Conservation (phyloP, 805 yeast genomes). For the Lipomyces spencermartinsiae region DNA sequence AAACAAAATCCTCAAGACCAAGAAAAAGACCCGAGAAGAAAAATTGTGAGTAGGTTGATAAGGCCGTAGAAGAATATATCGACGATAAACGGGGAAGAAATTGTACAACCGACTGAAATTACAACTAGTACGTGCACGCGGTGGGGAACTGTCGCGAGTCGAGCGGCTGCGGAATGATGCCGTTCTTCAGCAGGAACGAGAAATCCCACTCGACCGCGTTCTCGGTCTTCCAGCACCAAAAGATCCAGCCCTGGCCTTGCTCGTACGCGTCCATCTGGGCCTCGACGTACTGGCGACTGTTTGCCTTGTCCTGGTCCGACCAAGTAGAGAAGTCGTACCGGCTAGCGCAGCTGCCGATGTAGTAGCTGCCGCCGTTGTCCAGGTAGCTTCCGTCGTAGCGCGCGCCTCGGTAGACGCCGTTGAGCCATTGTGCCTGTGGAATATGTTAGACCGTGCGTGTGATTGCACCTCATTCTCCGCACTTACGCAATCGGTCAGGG, state of each 20-base stretch:
- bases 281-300: slow-evolving; percentile 76
- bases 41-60: no score
- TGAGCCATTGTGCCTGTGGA: slow-evolving; percentile 70
- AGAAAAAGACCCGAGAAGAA: no score
- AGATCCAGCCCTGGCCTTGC: slow-evolving; percentile 80
- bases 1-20: no score
- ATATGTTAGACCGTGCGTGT: neutral
- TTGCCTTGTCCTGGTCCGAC: slow-evolving; percentile 60
- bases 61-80: no score
- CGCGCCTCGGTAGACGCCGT: slow-evolving; percentile 84
- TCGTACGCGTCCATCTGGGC: slow-evolving; percentile 90
- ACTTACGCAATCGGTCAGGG: slow-evolving; percentile 78
- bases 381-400: slow-evolving; percentile 72
- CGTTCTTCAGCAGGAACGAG: slow-evolving; percentile 59
- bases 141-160: slow-evolving; percentile 65
- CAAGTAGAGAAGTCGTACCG: slow-evolving; percentile 56
- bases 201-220: slow-evolving; percentile 85
- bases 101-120: neutral
- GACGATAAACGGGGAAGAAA: no score
- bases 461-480: no score
- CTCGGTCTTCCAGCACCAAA: slow-evolving; percentile 95
- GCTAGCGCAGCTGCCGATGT: slow-evolving; percentile 68
- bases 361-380: slow-evolving; percentile 36
- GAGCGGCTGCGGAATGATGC: slow-evolving; percentile 83
- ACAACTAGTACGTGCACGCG: slow-evolving; percentile 63